Percentiles rank a stretch among this genome's conserved stretches.
Evolutionary conservation across 768 basidiomycete genomes (phyloP).

Genomic region (Mycena amicta): DNA sequence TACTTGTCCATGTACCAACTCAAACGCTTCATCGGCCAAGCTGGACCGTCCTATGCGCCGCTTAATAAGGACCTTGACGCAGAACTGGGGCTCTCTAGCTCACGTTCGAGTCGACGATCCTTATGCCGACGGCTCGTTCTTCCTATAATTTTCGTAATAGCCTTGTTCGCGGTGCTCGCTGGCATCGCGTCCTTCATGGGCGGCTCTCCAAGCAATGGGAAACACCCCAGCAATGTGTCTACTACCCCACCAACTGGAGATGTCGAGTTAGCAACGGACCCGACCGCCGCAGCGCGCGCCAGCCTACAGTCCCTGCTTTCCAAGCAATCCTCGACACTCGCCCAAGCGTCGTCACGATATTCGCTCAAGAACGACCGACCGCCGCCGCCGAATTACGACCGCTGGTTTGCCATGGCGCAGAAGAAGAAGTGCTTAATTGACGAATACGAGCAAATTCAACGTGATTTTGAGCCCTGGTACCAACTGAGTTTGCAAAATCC

Average conservation of each 20-base stretch:
- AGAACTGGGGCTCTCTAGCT: not conserved
- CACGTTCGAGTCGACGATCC: not conserved
- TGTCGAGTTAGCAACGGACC: not conserved
- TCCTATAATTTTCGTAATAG: constrained; percentile 11
- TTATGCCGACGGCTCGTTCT: constrained; percentile 10
- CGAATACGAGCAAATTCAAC: constrained; percentile 20
- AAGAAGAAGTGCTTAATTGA: constrained; percentile 22
- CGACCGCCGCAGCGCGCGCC: constrained; percentile 6
- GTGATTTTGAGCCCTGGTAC: constrained; percentile 24
- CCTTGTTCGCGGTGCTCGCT: constrained; percentile 14
- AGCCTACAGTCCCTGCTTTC: constrained; percentile 10
- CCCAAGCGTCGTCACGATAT: constrained; percentile 23
- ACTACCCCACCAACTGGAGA: not conserved
- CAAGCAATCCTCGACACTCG: constrained; percentile 17
- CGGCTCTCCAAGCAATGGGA: not conserved
- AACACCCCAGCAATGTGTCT: not conserved
- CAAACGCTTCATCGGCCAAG: constrained; percentile 10
- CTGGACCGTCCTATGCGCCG: constrained; percentile 15
- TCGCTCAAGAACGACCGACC: constrained; percentile 18
- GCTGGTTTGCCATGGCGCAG: constrained; percentile 19
- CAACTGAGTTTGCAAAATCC: constrained; percentile 16
- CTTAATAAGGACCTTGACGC: not conserved
- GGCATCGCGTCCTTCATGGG: constrained; percentile 15
- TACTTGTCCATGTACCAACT: constrained; percentile 19
- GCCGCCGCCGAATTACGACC: constrained; percentile 19